phyloP scores from a whole-genome alignment of 2,329 filamentous ascomycete species.

The Fusarium sp. region DNA sequence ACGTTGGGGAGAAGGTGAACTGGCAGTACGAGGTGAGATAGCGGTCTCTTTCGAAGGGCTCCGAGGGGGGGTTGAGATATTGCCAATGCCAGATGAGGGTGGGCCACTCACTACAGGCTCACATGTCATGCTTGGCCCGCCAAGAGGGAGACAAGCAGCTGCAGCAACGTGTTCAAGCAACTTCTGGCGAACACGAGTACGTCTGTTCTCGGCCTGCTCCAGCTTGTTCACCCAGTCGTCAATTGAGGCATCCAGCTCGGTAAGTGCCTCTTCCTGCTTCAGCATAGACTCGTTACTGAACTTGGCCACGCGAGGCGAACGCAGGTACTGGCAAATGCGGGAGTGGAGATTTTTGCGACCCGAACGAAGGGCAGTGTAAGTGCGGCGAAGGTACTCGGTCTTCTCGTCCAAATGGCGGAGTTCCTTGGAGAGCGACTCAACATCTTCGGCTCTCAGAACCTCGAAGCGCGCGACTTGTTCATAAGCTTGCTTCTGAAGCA shows the following conservation, averaged over 20 bases:
- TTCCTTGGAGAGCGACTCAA: constrained; percentile 75
- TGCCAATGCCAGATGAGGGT: constrained; percentile 50
- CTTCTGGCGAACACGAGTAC: constrained; percentile 79
- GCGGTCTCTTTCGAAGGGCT: constrained; percentile 62
- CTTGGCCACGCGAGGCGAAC: constrained; percentile 73
- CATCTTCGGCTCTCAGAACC: constrained; percentile 69
- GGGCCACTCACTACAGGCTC: constrained; percentile 53
- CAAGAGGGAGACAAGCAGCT: constrained; percentile 62
- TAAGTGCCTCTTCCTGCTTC: constrained; percentile 81
- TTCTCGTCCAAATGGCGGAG: constrained; percentile 79
- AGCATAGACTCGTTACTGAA: constrained; percentile 80
- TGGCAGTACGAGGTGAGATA: constrained; percentile 45
- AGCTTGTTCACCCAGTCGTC: constrained; percentile 84
- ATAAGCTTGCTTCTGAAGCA: constrained; percentile 67
- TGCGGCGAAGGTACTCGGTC: constrained; percentile 80
- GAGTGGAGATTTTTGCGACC: constrained; percentile 80
- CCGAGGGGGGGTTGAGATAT: constrained; percentile 66
- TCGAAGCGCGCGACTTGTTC: constrained; percentile 72
- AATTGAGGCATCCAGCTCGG: constrained; percentile 79
- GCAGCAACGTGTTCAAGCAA: constrained; percentile 83
- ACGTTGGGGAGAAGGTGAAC: constrained; percentile 60
- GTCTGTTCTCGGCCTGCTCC: constrained; percentile 81
- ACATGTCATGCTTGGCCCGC: constrained; percentile 43
- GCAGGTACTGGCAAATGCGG: constrained; percentile 80
- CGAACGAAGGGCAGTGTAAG: constrained; percentile 77